phyloP scores from a whole-genome alignment of 192 early-diverging fungal genomes.

The Rhizoclosmatium sp. region DNA sequence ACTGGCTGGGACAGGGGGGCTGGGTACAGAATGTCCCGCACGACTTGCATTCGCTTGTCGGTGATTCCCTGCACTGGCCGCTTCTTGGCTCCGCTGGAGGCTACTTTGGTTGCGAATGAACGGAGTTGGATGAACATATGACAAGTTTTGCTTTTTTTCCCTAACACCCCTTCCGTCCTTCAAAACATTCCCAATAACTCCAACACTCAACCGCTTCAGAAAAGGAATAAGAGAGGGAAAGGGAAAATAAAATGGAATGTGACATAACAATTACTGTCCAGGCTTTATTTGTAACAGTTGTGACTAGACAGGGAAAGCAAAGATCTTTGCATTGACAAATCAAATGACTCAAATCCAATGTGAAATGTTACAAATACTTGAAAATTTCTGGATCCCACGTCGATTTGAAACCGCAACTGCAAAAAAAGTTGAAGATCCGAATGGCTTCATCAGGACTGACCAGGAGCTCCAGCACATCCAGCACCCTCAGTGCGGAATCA shows the following conservation, averaged over 20 bases:
- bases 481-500: too few relatives aligned
- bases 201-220: not conserved
- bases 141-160: not conserved
- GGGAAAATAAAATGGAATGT: not conserved
- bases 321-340: not conserved
- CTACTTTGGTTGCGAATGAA: conserved; percentile 8
- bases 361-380: too few relatives aligned
- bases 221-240: not conserved
- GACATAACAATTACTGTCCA: not conserved
- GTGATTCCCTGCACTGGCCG: conserved; percentile 20
- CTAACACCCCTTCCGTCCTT: not conserved
- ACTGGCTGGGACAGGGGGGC: not conserved
- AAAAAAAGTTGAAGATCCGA: too few relatives aligned
- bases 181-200: not conserved
- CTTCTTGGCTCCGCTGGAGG: conserved; percentile 6
- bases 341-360: too few relatives aligned
- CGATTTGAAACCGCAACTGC: too few relatives aligned
- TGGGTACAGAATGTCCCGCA: conserved; percentile 31
- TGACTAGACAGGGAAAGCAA: not conserved
- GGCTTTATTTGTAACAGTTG: not conserved
- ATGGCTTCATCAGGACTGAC: too few relatives aligned
- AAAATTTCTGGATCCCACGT: too few relatives aligned
- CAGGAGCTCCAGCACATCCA: too few relatives aligned
- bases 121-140: conserved; percentile 5
- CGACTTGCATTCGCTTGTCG: conserved; percentile 24